These are phyloP conservation scores for Endoconidiophora laricicola DNA, from an alignment of 2,329 filamentous ascomycete genomes.

Conservation along the genomic window DNA sequence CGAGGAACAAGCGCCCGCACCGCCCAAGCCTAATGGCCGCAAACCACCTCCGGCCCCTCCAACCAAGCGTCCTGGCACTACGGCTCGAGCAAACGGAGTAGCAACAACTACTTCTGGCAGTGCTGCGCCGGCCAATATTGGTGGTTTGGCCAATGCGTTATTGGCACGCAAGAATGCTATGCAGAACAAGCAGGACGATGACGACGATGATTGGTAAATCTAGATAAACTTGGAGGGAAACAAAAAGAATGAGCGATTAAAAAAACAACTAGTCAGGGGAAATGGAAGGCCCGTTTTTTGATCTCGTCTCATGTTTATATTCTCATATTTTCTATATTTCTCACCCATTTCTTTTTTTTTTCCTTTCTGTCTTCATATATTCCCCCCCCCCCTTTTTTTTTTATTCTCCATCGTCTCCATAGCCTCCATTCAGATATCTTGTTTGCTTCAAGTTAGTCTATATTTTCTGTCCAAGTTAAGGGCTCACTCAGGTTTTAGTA, in stretches of 20 bases:
- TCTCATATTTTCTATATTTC: neutral
- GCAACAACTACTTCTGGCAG: slow-evolving; percentile 43
- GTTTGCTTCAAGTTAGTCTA: too few species aligned
- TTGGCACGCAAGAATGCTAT: slow-evolving; percentile 61
- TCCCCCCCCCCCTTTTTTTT: too few species aligned
- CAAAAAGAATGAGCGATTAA: slow-evolving; percentile 4
- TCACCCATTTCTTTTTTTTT: neutral
- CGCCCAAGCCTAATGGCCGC: slow-evolving; percentile 31
- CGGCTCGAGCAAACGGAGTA: slow-evolving; percentile 54
- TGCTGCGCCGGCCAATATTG: slow-evolving; percentile 52
- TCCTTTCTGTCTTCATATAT: too few species aligned
- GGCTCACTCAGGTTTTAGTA: too few species aligned
- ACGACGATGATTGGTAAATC: slow-evolving; percentile 52
- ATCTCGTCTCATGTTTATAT: slow-evolving; percentile 2
- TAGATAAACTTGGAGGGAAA: too few species aligned
- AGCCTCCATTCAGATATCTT: too few species aligned
- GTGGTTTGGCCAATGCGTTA: slow-evolving; percentile 64
- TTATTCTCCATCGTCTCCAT: too few species aligned
- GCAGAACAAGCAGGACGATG: slow-evolving; percentile 51
- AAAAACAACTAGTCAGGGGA: neutral
- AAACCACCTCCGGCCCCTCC: slow-evolving; percentile 62
- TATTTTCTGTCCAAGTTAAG: too few species aligned
- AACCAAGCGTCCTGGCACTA: slow-evolving; percentile 57
- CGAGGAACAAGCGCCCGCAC: slow-evolving; percentile 56
- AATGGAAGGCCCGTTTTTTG: neutral